Conservation (phyloP, 352 stramenopile species). For the Pythium folliculosum region DNA sequence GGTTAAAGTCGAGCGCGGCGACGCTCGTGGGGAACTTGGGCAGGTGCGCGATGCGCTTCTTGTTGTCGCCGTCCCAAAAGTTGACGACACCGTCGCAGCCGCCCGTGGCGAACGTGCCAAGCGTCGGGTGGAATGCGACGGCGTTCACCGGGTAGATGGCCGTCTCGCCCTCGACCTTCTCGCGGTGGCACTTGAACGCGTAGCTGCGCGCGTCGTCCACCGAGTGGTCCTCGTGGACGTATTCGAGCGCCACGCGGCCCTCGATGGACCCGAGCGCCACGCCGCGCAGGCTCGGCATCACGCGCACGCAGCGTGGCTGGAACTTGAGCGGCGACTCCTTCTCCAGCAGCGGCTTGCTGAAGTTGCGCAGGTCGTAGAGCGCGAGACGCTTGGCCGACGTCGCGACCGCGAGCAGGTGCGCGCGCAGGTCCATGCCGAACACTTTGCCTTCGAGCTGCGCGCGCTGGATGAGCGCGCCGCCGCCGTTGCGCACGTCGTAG, state of each 20-base stretch:
- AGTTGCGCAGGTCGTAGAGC: constrained; percentile 87
- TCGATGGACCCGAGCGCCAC: constrained; percentile 96
- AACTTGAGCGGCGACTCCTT: constrained; percentile 88
- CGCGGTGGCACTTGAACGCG: constrained; percentile 98
- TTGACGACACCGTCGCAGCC: constrained; percentile 94
- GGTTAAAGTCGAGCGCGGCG: constrained; percentile 93
- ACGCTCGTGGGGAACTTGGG: constrained; percentile 87
- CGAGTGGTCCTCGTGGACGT: constrained; percentile 62
- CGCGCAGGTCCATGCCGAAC: constrained; percentile 63
- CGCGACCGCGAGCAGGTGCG: constrained; percentile 59
- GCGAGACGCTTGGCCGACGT: constrained; percentile 57
- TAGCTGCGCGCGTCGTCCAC: constrained; percentile 88
- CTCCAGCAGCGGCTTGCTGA: constrained; percentile 54
- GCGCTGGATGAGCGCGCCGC: constrained; percentile 51
- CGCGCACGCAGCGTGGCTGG: constrained; percentile 89
- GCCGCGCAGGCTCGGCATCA: constrained; percentile 71
- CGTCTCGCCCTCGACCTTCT: constrained; percentile 79
- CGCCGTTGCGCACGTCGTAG: constrained; percentile 67
- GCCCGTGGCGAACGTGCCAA: constrained; percentile 95
- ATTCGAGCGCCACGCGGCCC: constrained; percentile 96
- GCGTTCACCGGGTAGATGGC: constrained; percentile 96
- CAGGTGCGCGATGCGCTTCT: constrained; percentile 93
- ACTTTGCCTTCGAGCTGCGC: constrained; percentile 53
- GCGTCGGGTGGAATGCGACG: constrained; percentile 94
- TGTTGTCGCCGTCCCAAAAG: constrained; percentile 95